Evolutionary conservation across 2,329 filamentous ascomycete genomes (phyloP).

Genomic region (Claviceps cyperi): DNA sequence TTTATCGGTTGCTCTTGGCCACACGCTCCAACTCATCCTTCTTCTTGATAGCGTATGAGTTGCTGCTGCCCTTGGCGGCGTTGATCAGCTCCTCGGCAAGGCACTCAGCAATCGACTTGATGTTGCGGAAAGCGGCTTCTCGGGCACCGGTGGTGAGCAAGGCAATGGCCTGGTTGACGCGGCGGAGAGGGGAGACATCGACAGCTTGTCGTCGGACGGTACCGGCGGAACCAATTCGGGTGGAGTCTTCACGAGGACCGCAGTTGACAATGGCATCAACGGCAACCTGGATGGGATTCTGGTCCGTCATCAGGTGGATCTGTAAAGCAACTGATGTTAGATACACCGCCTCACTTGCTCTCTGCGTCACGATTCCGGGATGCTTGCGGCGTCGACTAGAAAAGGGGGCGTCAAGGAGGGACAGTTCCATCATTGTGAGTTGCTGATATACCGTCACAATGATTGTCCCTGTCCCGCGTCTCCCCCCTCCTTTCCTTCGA

Average conservation of each 20-base stretch:
- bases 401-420: neutral
- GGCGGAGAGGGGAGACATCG: conserved; percentile 98
- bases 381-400: neutral
- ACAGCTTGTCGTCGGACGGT: conserved; percentile 99
- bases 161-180: conserved; percentile 99
- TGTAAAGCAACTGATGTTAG: conserved; percentile 25
- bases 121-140: conserved; percentile 98
- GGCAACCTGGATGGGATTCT: conserved; percentile 99
- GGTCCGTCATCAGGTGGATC: conserved; percentile 99
- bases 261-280: conserved; percentile 99
- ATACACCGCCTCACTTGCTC: neutral
- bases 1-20: conserved; percentile 99
- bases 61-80: conserved; percentile 99
- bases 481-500: neutral
- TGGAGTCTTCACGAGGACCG: conserved; percentile 98
- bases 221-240: conserved; percentile 97
- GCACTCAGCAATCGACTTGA: conserved; percentile 99
- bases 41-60: conserved; percentile 99
- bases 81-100: conserved; percentile 99
- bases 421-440: neutral
- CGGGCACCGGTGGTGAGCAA: conserved; percentile 98
- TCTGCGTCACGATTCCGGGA: neutral
- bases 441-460: neutral
- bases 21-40: conserved; percentile 99
- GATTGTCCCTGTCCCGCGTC: neutral